phyloP scores from a whole-genome alignment of 1,139 yeast genomes.

The Lodderomyces orthopsilosis region DNA sequence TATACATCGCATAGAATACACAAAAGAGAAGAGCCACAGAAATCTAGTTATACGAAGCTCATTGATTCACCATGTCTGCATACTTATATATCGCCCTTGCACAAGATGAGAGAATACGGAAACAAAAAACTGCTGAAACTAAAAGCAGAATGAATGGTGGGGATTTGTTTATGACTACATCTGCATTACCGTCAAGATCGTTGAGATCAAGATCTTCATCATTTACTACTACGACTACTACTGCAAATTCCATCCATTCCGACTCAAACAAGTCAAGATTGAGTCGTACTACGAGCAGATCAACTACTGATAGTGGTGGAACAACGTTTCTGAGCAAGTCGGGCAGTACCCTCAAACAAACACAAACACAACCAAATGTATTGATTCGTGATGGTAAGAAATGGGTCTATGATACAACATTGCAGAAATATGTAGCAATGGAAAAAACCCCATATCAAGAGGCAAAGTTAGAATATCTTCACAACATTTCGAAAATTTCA shows the following conservation, averaged over 20 bases:
- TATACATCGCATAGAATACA: neutral
- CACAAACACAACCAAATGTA: neutral
- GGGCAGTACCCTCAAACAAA: neutral
- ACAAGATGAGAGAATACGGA: neutral
- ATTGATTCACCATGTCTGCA: neutral
- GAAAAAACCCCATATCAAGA: neutral
- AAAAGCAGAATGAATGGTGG: neutral
- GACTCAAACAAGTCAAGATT: neutral
- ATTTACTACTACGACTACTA: neutral
- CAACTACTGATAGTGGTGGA: neutral
- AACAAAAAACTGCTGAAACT: neutral
- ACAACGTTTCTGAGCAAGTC: neutral
- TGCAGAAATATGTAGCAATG: conserved; percentile 1
- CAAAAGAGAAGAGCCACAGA: neutral
- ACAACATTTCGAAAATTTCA: neutral
- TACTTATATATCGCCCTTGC: conserved; percentile 1
- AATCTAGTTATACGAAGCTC: neutral
- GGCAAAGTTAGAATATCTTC: conserved; percentile 1
- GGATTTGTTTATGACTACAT: neutral
- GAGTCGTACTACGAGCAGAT: neutral
- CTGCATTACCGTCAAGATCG: neutral
- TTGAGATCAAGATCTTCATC: neutral
- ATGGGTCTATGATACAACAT: conserved; percentile 1
- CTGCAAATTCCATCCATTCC: neutral
- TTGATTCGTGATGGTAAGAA: conserved; percentile 3